phyloP scores from a whole-genome alignment of 306 rosid species.

The Medicago lupulina region DNA sequence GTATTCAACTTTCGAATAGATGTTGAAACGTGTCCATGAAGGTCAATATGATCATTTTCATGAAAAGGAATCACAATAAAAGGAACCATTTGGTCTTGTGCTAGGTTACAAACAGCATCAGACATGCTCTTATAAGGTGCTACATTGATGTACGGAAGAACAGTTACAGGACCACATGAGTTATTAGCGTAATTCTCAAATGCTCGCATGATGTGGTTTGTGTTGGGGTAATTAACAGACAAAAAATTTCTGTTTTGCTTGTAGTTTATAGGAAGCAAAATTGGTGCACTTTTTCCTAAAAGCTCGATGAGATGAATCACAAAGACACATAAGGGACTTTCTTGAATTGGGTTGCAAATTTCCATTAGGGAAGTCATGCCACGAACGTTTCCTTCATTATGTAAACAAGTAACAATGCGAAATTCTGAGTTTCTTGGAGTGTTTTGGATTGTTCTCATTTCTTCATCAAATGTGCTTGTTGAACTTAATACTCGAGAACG shows the following conservation, averaged over 20 bases:
- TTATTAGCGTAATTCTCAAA: constrained; percentile 58
- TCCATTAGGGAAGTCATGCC: constrained; percentile 55
- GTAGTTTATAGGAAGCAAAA: constrained; percentile 51
- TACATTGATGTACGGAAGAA: constrained; percentile 51
- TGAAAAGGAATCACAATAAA: constrained; percentile 61
- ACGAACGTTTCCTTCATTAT: constrained; percentile 54
- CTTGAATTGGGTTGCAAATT: constrained; percentile 44
- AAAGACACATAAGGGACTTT: constrained; percentile 49
- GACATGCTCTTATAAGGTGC: constrained; percentile 68
- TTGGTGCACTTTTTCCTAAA: constrained; percentile 47
- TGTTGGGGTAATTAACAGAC: constrained; percentile 36
- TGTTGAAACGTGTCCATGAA: not conserved
- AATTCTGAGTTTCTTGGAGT: constrained; percentile 38
- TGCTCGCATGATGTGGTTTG: constrained; percentile 58
- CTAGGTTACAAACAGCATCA: constrained; percentile 45
- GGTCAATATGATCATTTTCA: constrained; percentile 37
- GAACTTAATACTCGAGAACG: constrained; percentile 13
- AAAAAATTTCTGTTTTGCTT: constrained; percentile 2
- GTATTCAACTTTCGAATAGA: constrained; percentile 50
- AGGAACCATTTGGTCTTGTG: constrained; percentile 48
- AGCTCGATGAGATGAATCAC: constrained; percentile 57
- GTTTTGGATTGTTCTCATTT: constrained; percentile 40
- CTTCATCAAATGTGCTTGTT: not conserved
- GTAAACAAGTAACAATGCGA: constrained; percentile 49
- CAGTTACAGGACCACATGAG: constrained; percentile 39